Conservation (phyloP, 106 monocot genomes). For the Dendrobium officinale region DNA sequence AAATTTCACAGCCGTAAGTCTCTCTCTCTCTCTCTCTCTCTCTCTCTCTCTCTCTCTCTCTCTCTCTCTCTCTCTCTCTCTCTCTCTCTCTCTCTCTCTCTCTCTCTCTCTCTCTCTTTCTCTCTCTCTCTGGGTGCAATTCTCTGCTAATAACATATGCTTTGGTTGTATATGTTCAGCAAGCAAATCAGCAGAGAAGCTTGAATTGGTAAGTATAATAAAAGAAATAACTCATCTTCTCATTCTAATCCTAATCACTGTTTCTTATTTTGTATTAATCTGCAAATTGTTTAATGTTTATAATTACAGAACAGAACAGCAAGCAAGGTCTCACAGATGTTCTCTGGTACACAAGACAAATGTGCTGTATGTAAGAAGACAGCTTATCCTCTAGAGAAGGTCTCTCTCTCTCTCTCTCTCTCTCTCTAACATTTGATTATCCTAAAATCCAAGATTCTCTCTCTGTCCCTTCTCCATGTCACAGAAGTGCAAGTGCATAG, state of each 20-base stretch:
- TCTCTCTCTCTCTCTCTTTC: too few relatives aligned
- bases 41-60: too few relatives aligned
- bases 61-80: too few relatives aligned
- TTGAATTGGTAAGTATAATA: slow-evolving; percentile 3
- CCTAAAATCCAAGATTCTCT: too few relatives aligned
- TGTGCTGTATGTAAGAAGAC: slow-evolving; percentile 64
- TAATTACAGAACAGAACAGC: slow-evolving; percentile 33
- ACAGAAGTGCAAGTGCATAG: too few relatives aligned
- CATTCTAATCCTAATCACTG: too few relatives aligned
- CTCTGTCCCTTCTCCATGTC: too few relatives aligned
- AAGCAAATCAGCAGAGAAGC: slow-evolving; percentile 8
- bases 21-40: too few relatives aligned
- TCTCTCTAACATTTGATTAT: not conserved
- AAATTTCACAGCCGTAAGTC: slow-evolving; percentile 53
- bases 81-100: too few relatives aligned
- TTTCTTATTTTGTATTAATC: too few relatives aligned
- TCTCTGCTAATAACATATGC: not conserved
- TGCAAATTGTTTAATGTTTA: not conserved
- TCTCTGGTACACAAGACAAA: slow-evolving; percentile 67
- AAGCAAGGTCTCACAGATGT: slow-evolving; percentile 56
- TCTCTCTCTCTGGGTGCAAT: too few relatives aligned
- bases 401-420: not conserved
- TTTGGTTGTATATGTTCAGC: slow-evolving; percentile 1
- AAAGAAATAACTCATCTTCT: too few relatives aligned
- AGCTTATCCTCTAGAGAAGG: slow-evolving; percentile 71